Base-by-base conservation (phyloP, 2,329 filamentous ascomycete genomes). In the Pseudogymnoascus sp. region DNA sequence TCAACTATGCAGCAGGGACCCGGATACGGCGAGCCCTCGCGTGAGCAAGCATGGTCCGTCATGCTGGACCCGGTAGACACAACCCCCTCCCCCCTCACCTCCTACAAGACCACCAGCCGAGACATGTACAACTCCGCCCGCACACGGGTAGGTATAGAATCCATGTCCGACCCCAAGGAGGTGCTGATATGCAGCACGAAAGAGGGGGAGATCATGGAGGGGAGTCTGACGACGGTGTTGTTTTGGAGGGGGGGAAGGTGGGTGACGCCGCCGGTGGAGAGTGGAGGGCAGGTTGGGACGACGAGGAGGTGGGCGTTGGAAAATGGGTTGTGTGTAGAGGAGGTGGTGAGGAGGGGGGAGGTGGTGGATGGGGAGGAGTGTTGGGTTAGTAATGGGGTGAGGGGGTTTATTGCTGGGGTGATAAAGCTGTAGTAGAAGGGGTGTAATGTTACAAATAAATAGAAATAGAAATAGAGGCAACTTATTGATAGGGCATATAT, bases 301-400 rank as follows among this genome's bases (percentile, higher is more conserved):
- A 91, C 89, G 5, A 83, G 93, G 67, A 80, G 90, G 63, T 96
- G 91, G 88, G 89, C 91, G n/a, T 73, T 97, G 43, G 83, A 88
- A 64, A 83, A 79, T 62, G 81, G 81, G 83, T 86, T 95, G 49
- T 92, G 84, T 61, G 78, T 81, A 31, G 89, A 96, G 71, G 82
- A 86, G 65, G 74, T 77, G 2, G 78, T 96, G 14, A 74, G 73
- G n/a, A 78, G 78, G 1, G 76, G 80, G 11, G 86, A 86, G 5
- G 73, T 96, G 11, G 71, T 79, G 3, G 80, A 90, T 66, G 90
- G 88, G 0, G 93, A 97, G 73, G 81, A 87, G 61, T 89, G 93
- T 65, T 96, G 91, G 89, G 77, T 97, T 61, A 96, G 92, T 74
- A 97, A 93, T 74, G 92, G 90, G 0, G 88, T 93, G 1, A 83